Evolutionary conservation across 345 rosid genomes (phyloP).

Genomic region (Eucalyptus regnans): DNA sequence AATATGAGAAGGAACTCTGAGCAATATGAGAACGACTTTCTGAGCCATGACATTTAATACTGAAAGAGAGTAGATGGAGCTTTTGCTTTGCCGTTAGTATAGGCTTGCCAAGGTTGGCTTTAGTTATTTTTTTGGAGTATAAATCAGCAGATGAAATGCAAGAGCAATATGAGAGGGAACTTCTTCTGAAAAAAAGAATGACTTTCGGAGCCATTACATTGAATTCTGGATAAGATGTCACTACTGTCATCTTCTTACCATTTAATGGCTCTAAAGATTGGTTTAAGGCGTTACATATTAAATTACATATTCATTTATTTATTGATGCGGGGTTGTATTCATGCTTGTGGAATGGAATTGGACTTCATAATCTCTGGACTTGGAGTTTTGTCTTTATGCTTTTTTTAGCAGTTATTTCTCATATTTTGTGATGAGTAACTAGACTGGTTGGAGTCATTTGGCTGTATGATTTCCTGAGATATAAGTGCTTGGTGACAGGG

Average conservation of each 20-base stretch:
- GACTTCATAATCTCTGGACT: background rate
- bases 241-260: background rate
- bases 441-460: background rate
- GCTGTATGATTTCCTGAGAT: background rate
- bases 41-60: background rate
- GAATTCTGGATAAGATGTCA: background rate
- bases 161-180: background rate
- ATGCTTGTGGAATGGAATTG: background rate
- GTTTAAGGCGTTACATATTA: background rate
- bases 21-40: background rate
- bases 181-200: background rate
- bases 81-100: background rate
- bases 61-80: background rate
- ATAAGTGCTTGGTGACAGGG: background rate
- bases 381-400: background rate
- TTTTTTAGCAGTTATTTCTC: background rate
- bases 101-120: background rate
- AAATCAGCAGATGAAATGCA: background rate
- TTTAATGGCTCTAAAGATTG: background rate
- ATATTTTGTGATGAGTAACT: background rate
- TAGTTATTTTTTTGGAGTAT: background rate
- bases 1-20: background rate
- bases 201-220: background rate
- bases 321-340: background rate
- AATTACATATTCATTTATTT: background rate